A percentile compares a stretch with the other conserved stretches of the same genome.
Conservation (phyloP, 2,329 filamentous ascomycete genomes). For the Macrophomina pseudophaseolina region DNA sequence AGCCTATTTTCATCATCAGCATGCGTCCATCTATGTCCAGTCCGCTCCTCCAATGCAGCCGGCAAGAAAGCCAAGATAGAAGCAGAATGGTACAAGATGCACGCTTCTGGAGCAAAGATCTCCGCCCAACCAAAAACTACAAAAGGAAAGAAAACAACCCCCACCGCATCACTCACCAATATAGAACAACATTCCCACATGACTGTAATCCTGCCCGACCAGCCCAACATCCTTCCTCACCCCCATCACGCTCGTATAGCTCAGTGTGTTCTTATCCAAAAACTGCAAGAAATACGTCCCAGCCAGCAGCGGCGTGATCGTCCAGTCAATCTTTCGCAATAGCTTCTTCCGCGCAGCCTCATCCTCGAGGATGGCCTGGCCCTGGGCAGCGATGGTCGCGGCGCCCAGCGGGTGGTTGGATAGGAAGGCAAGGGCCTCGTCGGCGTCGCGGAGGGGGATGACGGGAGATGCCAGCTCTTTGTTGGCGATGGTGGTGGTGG, state of each 20-base stretch:
- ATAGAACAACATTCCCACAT: constrained; percentile 30
- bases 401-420: constrained; percentile 35
- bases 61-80: no score
- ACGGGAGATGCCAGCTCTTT: not conserved
- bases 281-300: constrained; percentile 68
- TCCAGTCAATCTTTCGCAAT: constrained; percentile 27
- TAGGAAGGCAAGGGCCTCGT: constrained; percentile 46
- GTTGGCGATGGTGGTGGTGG: not conserved
- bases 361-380: constrained; percentile 35
- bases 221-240: constrained; percentile 58
- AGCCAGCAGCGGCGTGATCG: constrained; percentile 46
- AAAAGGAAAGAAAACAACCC: not conserved
- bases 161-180: constrained; percentile 23
- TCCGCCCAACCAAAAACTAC: not conserved
- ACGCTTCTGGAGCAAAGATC: no score
- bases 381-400: constrained; percentile 37
- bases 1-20: constrained; percentile 22
- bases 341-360: constrained; percentile 25
- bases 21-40: no score
- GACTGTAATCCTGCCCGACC: constrained; percentile 33
- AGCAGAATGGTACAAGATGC: no score
- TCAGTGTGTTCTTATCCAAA: constrained; percentile 66
- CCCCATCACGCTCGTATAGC: constrained; percentile 68
- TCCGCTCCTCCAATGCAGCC: no score
- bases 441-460: constrained; percentile 34